Evolutionary conservation across 441 rosid genomes (phyloP).

Genomic region (Populus hybrid): DNA sequence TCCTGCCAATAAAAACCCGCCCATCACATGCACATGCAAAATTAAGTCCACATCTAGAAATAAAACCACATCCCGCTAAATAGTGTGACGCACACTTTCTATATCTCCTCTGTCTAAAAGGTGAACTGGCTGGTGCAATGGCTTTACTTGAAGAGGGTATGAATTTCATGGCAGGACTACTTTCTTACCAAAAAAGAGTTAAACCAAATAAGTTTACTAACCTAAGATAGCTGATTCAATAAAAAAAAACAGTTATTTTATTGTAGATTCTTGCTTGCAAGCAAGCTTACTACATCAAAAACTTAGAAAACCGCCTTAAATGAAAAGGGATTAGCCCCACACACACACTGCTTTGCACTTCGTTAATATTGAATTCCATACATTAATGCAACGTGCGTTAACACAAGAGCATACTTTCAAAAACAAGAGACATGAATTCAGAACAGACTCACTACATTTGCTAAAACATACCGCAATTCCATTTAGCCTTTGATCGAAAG

Average conservation of each 20-base stretch:
- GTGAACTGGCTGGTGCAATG: too few relatives aligned
- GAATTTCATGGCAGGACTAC: too few relatives aligned
- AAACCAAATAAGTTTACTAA: too few relatives aligned
- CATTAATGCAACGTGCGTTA: neutral
- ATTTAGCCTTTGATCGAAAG: constrained; percentile 84
- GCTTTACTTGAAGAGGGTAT: too few relatives aligned
- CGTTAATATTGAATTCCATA: neutral
- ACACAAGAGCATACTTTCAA: neutral
- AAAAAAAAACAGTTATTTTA: too few relatives aligned
- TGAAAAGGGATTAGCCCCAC: neutral
- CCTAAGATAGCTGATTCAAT: too few relatives aligned
- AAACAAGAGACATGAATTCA: neutral
- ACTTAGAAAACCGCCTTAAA: too few relatives aligned
- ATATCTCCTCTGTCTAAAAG: too few relatives aligned
- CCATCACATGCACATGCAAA: neutral
- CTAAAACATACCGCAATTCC: constrained; percentile 82
- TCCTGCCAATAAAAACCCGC: neutral
- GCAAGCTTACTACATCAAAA: too few relatives aligned
- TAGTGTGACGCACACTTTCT: neutral
- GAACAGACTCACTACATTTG: neutral
- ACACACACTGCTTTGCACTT: neutral
- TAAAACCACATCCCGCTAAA: neutral
- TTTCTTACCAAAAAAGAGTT: too few relatives aligned
- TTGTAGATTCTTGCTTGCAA: too few relatives aligned
- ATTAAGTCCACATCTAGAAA: neutral